Evolutionary conservation across 2,329 filamentous ascomycete species (phyloP).

Genomic region (Fusarium sp.): DNA sequence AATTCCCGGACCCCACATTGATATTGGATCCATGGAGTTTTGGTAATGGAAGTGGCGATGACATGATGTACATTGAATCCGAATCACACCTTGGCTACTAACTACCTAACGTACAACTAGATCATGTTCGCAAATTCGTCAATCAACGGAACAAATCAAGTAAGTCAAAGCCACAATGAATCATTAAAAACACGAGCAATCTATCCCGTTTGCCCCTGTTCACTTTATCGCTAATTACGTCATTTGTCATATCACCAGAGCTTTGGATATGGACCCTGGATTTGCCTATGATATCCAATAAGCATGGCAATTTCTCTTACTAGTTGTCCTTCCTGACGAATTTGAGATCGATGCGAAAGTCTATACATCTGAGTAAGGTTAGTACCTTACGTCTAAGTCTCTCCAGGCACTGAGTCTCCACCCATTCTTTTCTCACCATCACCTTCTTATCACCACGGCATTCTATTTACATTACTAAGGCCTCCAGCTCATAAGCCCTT

Average conservation of each 20-base stretch:
- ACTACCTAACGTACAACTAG: neutral
- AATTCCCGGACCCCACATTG: neutral
- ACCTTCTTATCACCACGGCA: neutral
- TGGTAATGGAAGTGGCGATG: neutral
- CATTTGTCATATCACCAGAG: neutral
- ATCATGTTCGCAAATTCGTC: neutral
- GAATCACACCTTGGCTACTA: neutral
- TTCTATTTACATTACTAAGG: neutral
- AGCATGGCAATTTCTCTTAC: neutral
- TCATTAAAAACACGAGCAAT: neutral
- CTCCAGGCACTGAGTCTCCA: neutral
- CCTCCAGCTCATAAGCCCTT: neutral
- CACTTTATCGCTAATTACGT: slow-evolving; percentile 10
- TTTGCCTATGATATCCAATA: neutral
- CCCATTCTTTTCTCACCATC: neutral
- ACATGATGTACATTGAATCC: neutral
- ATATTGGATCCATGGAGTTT: neutral
- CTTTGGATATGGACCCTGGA: neutral
- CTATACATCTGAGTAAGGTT: neutral
- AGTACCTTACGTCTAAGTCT: too few species aligned
- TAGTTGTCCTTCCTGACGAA: neutral
- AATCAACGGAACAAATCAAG: neutral
- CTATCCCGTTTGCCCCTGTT: neutral
- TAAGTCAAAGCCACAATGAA: slow-evolving; percentile 8
- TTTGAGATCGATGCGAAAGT: neutral